phyloP scores from a whole-genome alignment of 1,284 basidiomycete species.

The Fomitopsis pinicola region DNA sequence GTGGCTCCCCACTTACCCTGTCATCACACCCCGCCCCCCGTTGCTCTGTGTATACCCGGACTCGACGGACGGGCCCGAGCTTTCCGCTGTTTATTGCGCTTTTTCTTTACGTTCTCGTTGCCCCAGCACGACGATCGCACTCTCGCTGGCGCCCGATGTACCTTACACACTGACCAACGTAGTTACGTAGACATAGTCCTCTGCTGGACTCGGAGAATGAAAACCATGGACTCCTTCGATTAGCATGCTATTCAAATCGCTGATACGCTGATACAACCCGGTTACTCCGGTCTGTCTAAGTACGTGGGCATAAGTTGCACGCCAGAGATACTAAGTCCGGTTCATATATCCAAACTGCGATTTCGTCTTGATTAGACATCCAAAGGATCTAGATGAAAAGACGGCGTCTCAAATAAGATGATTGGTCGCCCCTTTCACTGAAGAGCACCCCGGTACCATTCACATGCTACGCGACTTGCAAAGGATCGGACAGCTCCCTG shows the following conservation, averaged over 20 bases:
- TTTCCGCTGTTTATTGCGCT: slow-evolving; percentile 2
- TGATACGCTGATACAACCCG: too few species aligned
- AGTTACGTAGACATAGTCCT: background rate
- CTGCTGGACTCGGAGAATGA: background rate
- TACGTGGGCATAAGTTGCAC: too few species aligned
- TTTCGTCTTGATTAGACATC: too few species aligned
- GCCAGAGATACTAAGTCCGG: too few species aligned
- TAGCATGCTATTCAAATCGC: background rate
- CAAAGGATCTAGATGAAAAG: too few species aligned
- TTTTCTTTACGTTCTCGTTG: background rate
- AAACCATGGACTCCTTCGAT: background rate
- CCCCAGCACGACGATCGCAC: background rate
- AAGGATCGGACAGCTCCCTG: background rate
- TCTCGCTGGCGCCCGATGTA: background rate
- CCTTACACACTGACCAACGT: background rate
- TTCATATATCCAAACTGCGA: too few species aligned
- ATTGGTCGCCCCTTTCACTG: too few species aligned
- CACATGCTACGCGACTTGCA: too few species aligned
- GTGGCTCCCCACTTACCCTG: background rate
- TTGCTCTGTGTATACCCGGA: slow-evolving; percentile 8
- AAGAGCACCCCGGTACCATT: too few species aligned
- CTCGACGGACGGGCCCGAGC: slow-evolving; percentile 5
- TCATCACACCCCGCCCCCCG: background rate
- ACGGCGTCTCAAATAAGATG: too few species aligned
- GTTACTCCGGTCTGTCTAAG: too few species aligned